phyloP scores from a whole-genome alignment of 2,329 filamentous ascomycete species.

The Aspergillus sp. region DNA sequence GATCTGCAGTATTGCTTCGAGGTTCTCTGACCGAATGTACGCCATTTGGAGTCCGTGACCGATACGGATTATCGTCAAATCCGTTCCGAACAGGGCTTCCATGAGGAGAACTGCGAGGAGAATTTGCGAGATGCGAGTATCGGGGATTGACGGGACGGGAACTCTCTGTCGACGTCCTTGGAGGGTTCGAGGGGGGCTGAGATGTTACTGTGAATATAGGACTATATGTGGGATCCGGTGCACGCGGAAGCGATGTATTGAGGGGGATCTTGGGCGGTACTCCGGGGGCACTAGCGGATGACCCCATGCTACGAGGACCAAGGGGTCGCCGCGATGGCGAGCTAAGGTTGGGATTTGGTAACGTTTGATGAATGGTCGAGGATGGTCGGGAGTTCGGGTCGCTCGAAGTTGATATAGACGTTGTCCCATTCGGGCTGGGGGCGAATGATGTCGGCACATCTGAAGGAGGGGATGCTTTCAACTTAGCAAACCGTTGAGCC shows the following conservation, averaged over 20 bases:
- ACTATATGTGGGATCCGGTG: slow-evolving; percentile 49
- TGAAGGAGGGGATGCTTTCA: slow-evolving; percentile 27
- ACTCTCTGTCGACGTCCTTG: slow-evolving; percentile 41
- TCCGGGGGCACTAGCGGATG: slow-evolving; percentile 31
- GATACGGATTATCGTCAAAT: slow-evolving; percentile 42
- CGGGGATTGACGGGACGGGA: slow-evolving; percentile 35
- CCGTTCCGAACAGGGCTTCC: slow-evolving; percentile 33
- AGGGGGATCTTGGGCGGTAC: slow-evolving; percentile 44
- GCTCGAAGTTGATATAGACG: slow-evolving; percentile 12
- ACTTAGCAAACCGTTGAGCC: slow-evolving; percentile 40
- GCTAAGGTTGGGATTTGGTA: slow-evolving; percentile 15
- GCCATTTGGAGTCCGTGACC: slow-evolving; percentile 44
- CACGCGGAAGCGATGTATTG: slow-evolving; percentile 42
- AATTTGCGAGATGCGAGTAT: slow-evolving; percentile 34
- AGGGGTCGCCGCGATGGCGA: slow-evolving; percentile 30
- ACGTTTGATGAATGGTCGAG: slow-evolving; percentile 19
- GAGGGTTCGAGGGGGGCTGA: slow-evolving; percentile 36
- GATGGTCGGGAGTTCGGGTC: slow-evolving; percentile 23
- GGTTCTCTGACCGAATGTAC: slow-evolving; percentile 34
- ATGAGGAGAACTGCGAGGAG: slow-evolving; percentile 29
- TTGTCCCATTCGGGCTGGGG: slow-evolving; percentile 11
- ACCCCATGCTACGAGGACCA: slow-evolving; percentile 44
- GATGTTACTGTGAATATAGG: slow-evolving; percentile 42
- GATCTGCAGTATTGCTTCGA: slow-evolving; percentile 46
- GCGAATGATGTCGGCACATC: slow-evolving; percentile 8